Evolutionary conservation across 1,284 basidiomycete species (phyloP).

Genomic region (Phylloporus sp.): DNA sequence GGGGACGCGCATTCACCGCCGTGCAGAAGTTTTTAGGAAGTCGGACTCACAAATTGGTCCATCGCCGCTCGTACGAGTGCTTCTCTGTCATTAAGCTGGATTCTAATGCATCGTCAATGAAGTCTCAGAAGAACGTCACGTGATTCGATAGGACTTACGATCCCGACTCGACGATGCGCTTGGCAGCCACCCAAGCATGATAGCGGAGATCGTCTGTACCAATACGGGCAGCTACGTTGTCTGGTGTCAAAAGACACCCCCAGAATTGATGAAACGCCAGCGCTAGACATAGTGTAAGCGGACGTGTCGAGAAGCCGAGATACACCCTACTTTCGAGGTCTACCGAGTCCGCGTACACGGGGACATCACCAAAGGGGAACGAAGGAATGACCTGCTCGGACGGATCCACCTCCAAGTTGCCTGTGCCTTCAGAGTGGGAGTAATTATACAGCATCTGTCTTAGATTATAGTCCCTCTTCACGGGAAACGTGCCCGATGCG

Average conservation of each 20-base stretch:
- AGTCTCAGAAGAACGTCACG: background rate
- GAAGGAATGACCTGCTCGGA: conserved; percentile 30
- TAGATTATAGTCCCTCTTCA: conserved; percentile 28
- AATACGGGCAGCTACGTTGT: conserved; percentile 31
- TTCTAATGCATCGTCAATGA: conserved; percentile 9
- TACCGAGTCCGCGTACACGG: conserved; percentile 36
- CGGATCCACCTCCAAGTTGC: background rate
- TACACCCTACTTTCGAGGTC: conserved; percentile 43
- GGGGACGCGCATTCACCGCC: background rate
- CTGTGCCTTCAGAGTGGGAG: conserved; percentile 1
- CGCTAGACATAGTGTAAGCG: conserved; percentile 30
- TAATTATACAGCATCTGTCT: conserved; percentile 36
- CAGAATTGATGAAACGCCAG: conserved; percentile 42
- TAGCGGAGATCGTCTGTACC: conserved; percentile 39
- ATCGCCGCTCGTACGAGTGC: conserved; percentile 26
- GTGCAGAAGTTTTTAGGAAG: background rate
- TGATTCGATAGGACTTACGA: conserved; percentile 24
- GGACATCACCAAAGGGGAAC: conserved; percentile 35
- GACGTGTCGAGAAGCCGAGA: background rate
- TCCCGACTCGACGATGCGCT: conserved; percentile 39
- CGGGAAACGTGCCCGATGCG: conserved; percentile 32
- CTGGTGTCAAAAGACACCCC: conserved; percentile 45
- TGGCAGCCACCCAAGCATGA: conserved; percentile 49
- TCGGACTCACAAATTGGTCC: conserved; percentile 31
- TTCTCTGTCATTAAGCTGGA: conserved; percentile 13